These are phyloP conservation scores for Venturia pyrina DNA, from an alignment of 2,329 filamentous ascomycete species.

Conservation along the genomic window DNA sequence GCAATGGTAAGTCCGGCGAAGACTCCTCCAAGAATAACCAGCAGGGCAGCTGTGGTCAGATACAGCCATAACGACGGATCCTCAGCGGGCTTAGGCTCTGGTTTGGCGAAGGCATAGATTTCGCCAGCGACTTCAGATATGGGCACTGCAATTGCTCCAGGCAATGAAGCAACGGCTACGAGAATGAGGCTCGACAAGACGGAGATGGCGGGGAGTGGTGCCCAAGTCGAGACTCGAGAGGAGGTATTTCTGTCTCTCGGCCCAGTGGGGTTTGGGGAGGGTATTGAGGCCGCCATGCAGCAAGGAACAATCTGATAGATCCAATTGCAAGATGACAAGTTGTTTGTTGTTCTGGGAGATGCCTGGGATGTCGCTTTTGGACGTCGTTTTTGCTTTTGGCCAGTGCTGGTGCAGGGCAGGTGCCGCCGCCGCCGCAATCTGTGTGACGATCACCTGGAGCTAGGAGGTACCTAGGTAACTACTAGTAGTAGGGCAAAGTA, in stretches of 20 bases:
- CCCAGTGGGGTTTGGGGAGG: background rate
- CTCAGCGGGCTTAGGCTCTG: slow-evolving; percentile 6
- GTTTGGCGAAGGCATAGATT: background rate
- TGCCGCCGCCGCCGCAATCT: no score
- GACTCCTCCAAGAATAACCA: slow-evolving; percentile 81
- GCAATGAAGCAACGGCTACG: background rate
- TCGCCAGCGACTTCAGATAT: background rate
- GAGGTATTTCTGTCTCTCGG: background rate
- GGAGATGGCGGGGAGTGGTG: background rate
- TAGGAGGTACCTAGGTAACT: no score
- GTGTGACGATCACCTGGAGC: background rate
- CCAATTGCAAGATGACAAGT: background rate
- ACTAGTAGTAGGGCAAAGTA: no score
- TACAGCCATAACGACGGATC: slow-evolving; percentile 66
- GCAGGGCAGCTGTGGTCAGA: slow-evolving; percentile 62
- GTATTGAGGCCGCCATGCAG: slow-evolving; percentile 3
- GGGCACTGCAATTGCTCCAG: background rate
- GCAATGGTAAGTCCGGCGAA: slow-evolving; percentile 93
- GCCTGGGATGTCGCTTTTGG: background rate
- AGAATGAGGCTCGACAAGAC: background rate
- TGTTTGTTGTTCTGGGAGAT: slow-evolving; percentile 1
- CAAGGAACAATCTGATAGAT: background rate
- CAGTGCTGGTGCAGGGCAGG: no score
- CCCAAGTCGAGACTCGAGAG: background rate
- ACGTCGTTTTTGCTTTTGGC: background rate